Conservation (phyloP, 768 basidiomycete genomes). For the Roridomyces roridus region DNA sequence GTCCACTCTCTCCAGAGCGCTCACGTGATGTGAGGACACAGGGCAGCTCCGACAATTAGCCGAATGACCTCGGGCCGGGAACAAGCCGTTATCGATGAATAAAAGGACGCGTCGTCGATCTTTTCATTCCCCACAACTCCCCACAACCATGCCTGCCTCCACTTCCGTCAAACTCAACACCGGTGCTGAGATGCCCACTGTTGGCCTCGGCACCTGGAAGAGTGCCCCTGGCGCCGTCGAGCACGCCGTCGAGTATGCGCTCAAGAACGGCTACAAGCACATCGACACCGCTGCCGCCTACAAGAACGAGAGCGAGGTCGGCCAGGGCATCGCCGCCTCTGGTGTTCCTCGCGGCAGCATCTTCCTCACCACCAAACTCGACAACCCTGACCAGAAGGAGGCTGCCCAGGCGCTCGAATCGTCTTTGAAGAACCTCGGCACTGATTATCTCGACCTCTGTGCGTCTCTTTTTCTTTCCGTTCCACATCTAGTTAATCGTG, state of each 20-base stretch:
- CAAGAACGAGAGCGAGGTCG: constrained; percentile 82
- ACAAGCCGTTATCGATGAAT: too few relatives aligned
- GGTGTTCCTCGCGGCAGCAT: constrained; percentile 75
- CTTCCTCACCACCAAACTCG: constrained; percentile 82
- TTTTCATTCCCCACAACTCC: too few relatives aligned
- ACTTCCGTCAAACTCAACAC: constrained; percentile 71
- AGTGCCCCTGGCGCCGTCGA: constrained; percentile 73
- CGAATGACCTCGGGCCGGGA: too few relatives aligned
- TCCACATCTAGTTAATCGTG: background rate
- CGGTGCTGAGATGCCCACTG: constrained; percentile 76
- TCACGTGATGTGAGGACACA: too few relatives aligned
- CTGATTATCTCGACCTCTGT: constrained; percentile 82
- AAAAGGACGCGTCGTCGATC: too few relatives aligned
- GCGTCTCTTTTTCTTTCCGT: background rate
- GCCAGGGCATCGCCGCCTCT: constrained; percentile 75
- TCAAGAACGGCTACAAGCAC: constrained; percentile 76
- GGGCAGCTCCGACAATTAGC: too few relatives aligned
- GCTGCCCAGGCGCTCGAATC: constrained; percentile 67
- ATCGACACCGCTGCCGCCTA: constrained; percentile 77
- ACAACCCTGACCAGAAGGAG: constrained; percentile 65
- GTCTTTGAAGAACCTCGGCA: constrained; percentile 73
- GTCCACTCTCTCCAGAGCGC: too few relatives aligned
- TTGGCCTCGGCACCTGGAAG: constrained; percentile 85
- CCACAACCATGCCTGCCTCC: constrained; percentile 51
- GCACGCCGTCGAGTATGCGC: constrained; percentile 74